Conservation (phyloP, 2,329 filamentous ascomycete species). For the Ophiosphaerella korrae region DNA sequence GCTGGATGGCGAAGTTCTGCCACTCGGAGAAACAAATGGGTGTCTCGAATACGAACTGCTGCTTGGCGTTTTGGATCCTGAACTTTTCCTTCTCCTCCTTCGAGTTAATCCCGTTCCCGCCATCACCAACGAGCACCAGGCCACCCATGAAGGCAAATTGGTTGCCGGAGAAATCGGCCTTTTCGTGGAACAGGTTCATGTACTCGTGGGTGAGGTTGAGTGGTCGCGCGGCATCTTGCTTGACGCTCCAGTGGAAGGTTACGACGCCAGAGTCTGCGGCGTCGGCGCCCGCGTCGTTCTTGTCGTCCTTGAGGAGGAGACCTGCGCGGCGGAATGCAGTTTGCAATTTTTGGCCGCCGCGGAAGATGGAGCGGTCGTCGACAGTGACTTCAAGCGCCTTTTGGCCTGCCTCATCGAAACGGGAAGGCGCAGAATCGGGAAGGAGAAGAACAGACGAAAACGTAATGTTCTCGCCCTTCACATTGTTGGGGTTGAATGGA, state of each 20-base stretch:
- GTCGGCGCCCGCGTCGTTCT: conserved; percentile 24
- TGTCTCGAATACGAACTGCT: conserved; percentile 25
- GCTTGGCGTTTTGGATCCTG: conserved; percentile 27
- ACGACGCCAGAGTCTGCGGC: conserved; percentile 26
- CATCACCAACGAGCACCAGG: conserved; percentile 25
- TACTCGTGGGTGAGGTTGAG: conserved; percentile 38
- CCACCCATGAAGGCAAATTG: conserved; percentile 32
- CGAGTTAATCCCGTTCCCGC: conserved; percentile 22
- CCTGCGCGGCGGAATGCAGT: conserved; percentile 32
- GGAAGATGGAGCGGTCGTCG: conserved; percentile 28
- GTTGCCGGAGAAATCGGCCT: conserved; percentile 30
- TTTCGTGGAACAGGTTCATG: conserved; percentile 39
- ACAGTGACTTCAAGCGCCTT: conserved; percentile 33
- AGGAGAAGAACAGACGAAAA: conserved; percentile 32
- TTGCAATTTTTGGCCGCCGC: conserved; percentile 20
- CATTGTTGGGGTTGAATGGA: conserved; percentile 25
- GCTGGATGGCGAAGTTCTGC: conserved; percentile 35
- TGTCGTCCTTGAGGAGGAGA: conserved; percentile 25
- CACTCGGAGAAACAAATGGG: conserved; percentile 16
- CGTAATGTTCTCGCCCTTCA: conserved; percentile 34
- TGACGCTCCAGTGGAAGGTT: conserved; percentile 35
- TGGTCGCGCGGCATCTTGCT: conserved; percentile 16
- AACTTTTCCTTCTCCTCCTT: conserved; percentile 21
- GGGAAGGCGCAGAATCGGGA: conserved; percentile 12
- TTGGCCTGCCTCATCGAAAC: conserved; percentile 22